These are phyloP conservation scores for Beauveria rudraprayagi DNA, from an alignment of 2,329 filamentous ascomycete genomes.

Conservation along the genomic window DNA sequence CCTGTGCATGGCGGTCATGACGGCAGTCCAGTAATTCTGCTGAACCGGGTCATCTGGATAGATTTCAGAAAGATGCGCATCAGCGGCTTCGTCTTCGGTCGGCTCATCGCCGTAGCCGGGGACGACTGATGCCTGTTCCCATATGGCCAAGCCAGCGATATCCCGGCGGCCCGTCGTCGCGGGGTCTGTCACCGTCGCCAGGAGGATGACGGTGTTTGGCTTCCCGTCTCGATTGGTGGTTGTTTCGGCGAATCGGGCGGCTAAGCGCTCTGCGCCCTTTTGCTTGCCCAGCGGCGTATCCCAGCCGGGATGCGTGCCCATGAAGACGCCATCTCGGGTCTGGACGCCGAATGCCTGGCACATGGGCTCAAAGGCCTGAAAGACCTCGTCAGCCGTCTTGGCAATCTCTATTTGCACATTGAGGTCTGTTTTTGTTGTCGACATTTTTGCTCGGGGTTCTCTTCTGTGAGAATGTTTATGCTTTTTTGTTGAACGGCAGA, in stretches of 20 bases:
- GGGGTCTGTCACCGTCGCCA: conserved; percentile 38
- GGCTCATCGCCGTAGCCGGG: conserved; percentile 38
- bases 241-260: conserved; percentile 31
- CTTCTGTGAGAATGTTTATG: too few relatives aligned
- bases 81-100: conserved; percentile 23
- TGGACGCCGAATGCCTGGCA: conserved; percentile 40
- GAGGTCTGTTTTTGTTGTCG: neutral
- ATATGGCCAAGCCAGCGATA: conserved; percentile 47
- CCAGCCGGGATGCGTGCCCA: conserved; percentile 45
- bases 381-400: conserved; percentile 21
- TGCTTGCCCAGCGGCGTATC: conserved; percentile 38
- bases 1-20: conserved; percentile 34
- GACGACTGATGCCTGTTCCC: conserved; percentile 43
- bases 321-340: conserved; percentile 42
- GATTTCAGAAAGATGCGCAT: conserved; percentile 25
- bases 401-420: conserved; percentile 19
- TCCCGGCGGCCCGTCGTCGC: conserved; percentile 15
- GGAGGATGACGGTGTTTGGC: conserved; percentile 44
- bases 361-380: conserved; percentile 18
- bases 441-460: neutral
- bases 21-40: conserved; percentile 38
- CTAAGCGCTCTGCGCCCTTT: conserved; percentile 28
- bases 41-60: conserved; percentile 36
- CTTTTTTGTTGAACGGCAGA: too few relatives aligned
- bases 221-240: conserved; percentile 35